These are phyloP conservation scores for Solanum rostratum DNA, from an alignment of 257 asterid species.

Conservation along the genomic window DNA sequence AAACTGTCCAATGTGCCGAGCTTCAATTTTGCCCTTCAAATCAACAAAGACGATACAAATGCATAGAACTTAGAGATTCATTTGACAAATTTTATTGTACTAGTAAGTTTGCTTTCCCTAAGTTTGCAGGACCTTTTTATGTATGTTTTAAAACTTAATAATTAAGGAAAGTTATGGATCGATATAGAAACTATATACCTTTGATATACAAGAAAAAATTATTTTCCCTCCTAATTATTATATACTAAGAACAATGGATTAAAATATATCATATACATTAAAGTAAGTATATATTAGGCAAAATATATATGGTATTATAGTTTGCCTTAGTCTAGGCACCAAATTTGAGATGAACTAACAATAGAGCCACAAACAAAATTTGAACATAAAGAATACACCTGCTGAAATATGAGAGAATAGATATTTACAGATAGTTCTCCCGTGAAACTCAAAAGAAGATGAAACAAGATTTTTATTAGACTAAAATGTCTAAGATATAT, in stretches of 20 bases:
- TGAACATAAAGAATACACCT: too few relatives aligned
- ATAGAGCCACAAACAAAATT: neutral
- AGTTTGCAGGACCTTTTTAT: too few relatives aligned
- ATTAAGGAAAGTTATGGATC: neutral
- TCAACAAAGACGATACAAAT: too few relatives aligned
- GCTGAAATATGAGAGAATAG: too few relatives aligned
- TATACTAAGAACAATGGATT: neutral
- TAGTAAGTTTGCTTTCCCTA: too few relatives aligned
- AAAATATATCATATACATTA: neutral
- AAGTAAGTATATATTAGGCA: too few relatives aligned
- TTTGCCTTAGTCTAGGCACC: neutral
- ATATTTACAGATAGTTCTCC: too few relatives aligned
- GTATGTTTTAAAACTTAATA: neutral
- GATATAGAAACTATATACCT: neutral
- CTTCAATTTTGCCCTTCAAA: too few relatives aligned
- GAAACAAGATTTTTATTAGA: neutral
- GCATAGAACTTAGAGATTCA: too few relatives aligned
- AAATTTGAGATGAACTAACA: neutral
- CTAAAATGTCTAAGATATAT: neutral
- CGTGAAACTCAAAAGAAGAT: too few relatives aligned
- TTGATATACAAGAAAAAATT: neutral
- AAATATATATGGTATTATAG: neutral
- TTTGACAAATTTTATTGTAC: too few relatives aligned
- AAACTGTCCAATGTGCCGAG: too few relatives aligned
- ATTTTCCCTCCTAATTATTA: neutral